A percentile compares a stretch with the other conserved stretches of the same genome.
These are phyloP conservation scores for Trametes sp. DNA, from an alignment of 1,284 basidiomycete species.

Conservation along the genomic window DNA sequence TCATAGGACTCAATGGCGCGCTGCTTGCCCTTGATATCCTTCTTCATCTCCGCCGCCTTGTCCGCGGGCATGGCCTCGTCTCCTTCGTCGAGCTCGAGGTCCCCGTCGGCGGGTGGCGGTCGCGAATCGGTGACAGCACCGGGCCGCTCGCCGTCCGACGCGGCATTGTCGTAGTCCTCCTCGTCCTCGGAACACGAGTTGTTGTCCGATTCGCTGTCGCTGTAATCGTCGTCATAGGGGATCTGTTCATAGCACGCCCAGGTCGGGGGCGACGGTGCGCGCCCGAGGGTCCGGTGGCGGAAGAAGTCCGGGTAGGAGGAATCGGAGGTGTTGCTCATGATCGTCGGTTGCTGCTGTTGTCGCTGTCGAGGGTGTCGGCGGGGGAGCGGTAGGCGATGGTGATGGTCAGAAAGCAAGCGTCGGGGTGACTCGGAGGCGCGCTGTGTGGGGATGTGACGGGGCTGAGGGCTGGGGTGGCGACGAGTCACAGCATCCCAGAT, in stretches of 20 bases:
- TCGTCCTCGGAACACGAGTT: conserved; percentile 76
- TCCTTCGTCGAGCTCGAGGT: conserved; percentile 63
- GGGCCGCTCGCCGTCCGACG: conserved; percentile 42
- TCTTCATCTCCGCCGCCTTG: conserved; percentile 51
- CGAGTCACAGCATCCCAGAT: conserved; percentile 35
- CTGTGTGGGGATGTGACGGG: conserved; percentile 33
- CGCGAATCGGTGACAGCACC: conserved; percentile 38
- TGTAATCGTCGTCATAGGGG: conserved; percentile 58
- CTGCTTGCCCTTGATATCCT: conserved; percentile 81
- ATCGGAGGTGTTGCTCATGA: conserved; percentile 47
- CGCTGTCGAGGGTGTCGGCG: conserved; percentile 18
- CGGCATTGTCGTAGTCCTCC: conserved; percentile 59
- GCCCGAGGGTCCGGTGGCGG: conserved; percentile 74
- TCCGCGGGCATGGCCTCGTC: conserved; percentile 51
- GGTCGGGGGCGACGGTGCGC: conserved; percentile 80
- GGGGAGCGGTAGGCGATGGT: conserved; percentile 33
- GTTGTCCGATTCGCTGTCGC: conserved; percentile 52
- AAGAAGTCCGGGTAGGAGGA: conserved; percentile 55
- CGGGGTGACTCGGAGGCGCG: conserved; percentile 29
- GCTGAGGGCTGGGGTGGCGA: conserved; percentile 31
- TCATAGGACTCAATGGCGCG: conserved; percentile 68
- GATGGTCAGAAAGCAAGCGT: conserved; percentile 37
- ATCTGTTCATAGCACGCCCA: conserved; percentile 90
- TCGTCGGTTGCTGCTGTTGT: conserved; percentile 27
- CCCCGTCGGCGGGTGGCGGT: conserved; percentile 52